Evolutionary conservation across 495 filamentous ascomycete species (phyloP), one percentile per base, ranked within the genome.

Genomic region (Podospora fimiseda): DNA sequence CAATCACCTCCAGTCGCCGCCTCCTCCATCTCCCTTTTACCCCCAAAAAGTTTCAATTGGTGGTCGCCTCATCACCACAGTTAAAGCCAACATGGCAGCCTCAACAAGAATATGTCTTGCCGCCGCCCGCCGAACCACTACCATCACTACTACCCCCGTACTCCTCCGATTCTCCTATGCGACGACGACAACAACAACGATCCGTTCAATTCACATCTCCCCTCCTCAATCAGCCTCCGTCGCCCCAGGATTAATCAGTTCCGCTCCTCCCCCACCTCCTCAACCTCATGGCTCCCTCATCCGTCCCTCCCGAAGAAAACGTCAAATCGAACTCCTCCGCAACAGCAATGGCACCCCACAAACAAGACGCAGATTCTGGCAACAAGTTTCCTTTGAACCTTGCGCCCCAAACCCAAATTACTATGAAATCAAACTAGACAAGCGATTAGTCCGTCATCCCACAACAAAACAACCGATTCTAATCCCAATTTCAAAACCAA

Each of bases 201-300:
- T 23, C 15, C 66, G 70, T 41, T 57, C 60, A 22, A 61, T 79
- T 49, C 77, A 79, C 61, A 68, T 50, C 50, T 69, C 68, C 11
- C 38, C 68, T 13, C 37, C 70, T 8, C 60, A 67, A 14, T 68
- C 69, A 23, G 77, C 76, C 41, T 77, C 72, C 16, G 75, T 80
- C 44, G 70, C 66, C 16, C 83, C 90, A 24, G 78, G 27, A 33
- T 11, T 88, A 48, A 88, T 87, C 37, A 83, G 88, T 19, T 83
- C 88, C 48, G 92, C 89, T 3, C 92, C 92, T 40, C 92, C 92
- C 2, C 92, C 92, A 1, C 76, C 81, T 56, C 79, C 86, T 8
- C n/a, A n/a, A n/a, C n/a, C n/a, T n/a, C n/a, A n/a, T n/a, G n/a
- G 27, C 27, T 33, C 6, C 27, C 27, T 11, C 27, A 6, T 33